phyloP scores from a whole-genome alignment of 352 stramenopile genomes.

The Globisporangium uncinulatum region DNA sequence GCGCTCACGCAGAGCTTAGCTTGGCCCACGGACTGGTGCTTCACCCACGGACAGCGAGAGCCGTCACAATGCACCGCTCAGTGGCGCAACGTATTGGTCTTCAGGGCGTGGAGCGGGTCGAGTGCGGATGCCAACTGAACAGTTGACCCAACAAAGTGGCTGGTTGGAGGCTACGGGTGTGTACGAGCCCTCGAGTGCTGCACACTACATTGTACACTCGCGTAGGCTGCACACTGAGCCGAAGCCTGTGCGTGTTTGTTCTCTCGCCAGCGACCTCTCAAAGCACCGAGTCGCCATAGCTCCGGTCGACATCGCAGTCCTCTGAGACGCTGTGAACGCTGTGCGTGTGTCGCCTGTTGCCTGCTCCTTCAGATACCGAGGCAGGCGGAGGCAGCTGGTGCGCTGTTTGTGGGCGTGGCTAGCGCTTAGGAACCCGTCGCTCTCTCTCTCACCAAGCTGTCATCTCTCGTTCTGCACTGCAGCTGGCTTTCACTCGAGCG shows the following conservation, averaged over 20 bases:
- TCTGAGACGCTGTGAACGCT: conserved; percentile 7
- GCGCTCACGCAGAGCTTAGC: background rate
- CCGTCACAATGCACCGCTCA: background rate
- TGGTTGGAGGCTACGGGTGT: too few species aligned
- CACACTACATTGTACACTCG: too few species aligned
- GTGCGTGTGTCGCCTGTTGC: background rate
- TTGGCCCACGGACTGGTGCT: background rate
- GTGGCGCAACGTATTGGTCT: background rate
- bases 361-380: background rate
- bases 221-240: too few species aligned
- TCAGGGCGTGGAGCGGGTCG: too few species aligned
- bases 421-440: background rate
- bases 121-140: too few species aligned
- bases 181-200: too few species aligned
- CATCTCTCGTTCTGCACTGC: background rate
- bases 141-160: too few species aligned
- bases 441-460: background rate
- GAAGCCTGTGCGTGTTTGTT: too few species aligned
- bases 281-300: conserved; percentile 5
- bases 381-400: background rate
- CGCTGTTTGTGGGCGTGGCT: background rate
- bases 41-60: background rate
- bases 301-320: background rate
- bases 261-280: conserved; percentile 3
- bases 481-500: background rate